These are phyloP conservation scores for Geotrichum candidum DNA, from an alignment of 1,139 yeast species.

Conservation along the genomic window DNA sequence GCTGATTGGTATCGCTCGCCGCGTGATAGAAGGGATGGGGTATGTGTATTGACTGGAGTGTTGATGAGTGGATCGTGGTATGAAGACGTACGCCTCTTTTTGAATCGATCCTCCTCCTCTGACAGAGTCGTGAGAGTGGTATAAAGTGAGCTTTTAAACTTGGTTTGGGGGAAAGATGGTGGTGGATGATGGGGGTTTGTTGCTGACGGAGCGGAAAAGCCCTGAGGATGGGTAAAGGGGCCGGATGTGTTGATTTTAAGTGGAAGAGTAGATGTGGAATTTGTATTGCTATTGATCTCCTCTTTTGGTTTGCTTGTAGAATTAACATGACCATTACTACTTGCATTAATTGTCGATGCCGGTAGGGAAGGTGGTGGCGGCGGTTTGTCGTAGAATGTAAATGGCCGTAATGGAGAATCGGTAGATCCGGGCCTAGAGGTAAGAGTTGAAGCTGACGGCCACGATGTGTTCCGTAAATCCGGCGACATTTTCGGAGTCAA, in stretches of 20 bases:
- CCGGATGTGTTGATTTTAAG: not conserved
- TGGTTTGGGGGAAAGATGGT: slow-evolving; percentile 6
- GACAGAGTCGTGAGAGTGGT: slow-evolving; percentile 17
- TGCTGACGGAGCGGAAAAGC: not conserved
- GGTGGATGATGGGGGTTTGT: slow-evolving; percentile 1
- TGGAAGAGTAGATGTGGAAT: not conserved
- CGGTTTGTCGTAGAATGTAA: slow-evolving; percentile 9
- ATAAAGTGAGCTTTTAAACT: slow-evolving; percentile 13
- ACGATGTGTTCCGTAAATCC: slow-evolving; percentile 2
- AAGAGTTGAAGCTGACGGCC: slow-evolving; percentile 2
- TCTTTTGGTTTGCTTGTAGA: not conserved
- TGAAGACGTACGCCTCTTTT: slow-evolving; percentile 30
- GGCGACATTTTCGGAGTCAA: slow-evolving; percentile 2
- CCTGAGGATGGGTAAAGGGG: not conserved
- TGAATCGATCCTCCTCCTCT: slow-evolving; percentile 22
- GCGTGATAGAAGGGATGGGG: slow-evolving; percentile 13
- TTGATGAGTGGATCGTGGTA: slow-evolving; percentile 29
- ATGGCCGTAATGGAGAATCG: slow-evolving; percentile 14
- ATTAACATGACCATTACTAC: not conserved
- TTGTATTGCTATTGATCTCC: not conserved
- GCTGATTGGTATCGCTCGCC: slow-evolving; percentile 27
- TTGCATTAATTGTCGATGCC: not conserved
- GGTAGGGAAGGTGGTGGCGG: slow-evolving; percentile 6
- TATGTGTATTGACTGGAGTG: slow-evolving; percentile 13
- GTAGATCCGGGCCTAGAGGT: not conserved